Base-by-base conservation (phyloP, 2,329 filamentous ascomycete genomes). In the Botrytis cinerea region DNA sequence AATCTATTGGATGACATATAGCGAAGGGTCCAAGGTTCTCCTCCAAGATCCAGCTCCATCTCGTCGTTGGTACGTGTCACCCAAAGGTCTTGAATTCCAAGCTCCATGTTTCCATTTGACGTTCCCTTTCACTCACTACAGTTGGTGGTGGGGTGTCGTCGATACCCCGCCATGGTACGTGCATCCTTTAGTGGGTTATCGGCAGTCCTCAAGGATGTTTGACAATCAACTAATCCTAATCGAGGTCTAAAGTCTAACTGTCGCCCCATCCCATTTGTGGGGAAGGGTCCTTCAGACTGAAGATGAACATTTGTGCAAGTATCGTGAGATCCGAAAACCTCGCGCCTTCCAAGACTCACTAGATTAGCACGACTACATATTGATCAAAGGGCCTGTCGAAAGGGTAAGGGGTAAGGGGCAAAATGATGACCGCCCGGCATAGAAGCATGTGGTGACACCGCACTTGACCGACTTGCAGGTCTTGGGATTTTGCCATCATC, bases 91-190 rank as follows among this genome's bases (percentile, higher is more conserved):
- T 20, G 0, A n/a, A 25, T 38, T 51, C 45, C 51, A n/a, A 35
- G n/a, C 46, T 54, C 22, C 64, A 67, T 54, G 46, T 51, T 54
- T 54, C 32, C 63, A 64, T 45, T 28, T 64, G n/a, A 32, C 18
- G 25, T 63, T 16, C 12, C 61, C 38, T 43, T 45, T 32, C 38
- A 54, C 48, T 54, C 61, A 28, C 61, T n/a, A 28, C 51, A 28
- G n/a, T 54, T 54, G 25, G 25, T 54, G 25, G 25, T 22, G 48
- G 48, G 63, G 63, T 38, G 28, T 51, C 43, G 25, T 43, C 18
- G 8, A 35, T 46, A 70, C 68, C 68, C 68, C 68, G 68, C 68
- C 68, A 70, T 70, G 68, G 51, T 46, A 70, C 51, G 54, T 61
- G 51, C 67, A 60, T 70, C 59, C n/a, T 35, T 60, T 45, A 59